Conservation (phyloP, 176 grass and related monocot genomes). For the Musa troglodytarum region DNA sequence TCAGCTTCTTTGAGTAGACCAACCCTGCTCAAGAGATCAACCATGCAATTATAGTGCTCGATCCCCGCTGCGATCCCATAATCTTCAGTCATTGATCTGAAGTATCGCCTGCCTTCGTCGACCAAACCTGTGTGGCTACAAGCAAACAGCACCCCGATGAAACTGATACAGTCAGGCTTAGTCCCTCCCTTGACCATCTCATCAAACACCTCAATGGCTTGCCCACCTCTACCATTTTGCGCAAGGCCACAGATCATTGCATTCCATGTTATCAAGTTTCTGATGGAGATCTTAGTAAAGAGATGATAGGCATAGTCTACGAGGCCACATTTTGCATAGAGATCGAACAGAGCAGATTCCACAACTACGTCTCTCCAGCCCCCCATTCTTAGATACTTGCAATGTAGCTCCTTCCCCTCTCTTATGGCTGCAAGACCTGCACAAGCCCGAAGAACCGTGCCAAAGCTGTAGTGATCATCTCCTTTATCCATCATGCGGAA, state of each 20-base stretch:
- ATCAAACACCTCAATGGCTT: conserved; percentile 43
- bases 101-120: conserved; percentile 55
- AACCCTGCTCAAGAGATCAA: conserved; percentile 76
- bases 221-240: conserved; percentile 61
- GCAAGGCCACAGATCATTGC: conserved; percentile 79
- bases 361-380: conserved; percentile 43
- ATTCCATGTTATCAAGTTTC: conserved; percentile 78
- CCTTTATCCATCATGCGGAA: conserved; percentile 50
- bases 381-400: conserved; percentile 46
- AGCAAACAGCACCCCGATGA: conserved; percentile 63
- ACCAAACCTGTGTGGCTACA: conserved; percentile 72
- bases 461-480: conserved; percentile 40
- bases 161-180: conserved; percentile 61
- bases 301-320: conserved; percentile 49
- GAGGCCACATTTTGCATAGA: conserved; percentile 75
- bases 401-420: conserved; percentile 68
- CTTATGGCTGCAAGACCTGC: conserved; percentile 42
- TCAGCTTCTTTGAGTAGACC: conserved; percentile 76
- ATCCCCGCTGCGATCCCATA: conserved; percentile 46
- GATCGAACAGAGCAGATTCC: conserved; percentile 68
- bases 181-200: conserved; percentile 45
- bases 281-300: conserved; percentile 42
- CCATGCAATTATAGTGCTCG: conserved; percentile 86
- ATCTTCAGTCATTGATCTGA: conserved; percentile 49
- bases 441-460: conserved; percentile 65